Evolutionary conservation across 768 basidiomycete genomes (phyloP), one percentile per base, ranked within the genome.

Genomic region (Candolleomyces eurysporus): DNA sequence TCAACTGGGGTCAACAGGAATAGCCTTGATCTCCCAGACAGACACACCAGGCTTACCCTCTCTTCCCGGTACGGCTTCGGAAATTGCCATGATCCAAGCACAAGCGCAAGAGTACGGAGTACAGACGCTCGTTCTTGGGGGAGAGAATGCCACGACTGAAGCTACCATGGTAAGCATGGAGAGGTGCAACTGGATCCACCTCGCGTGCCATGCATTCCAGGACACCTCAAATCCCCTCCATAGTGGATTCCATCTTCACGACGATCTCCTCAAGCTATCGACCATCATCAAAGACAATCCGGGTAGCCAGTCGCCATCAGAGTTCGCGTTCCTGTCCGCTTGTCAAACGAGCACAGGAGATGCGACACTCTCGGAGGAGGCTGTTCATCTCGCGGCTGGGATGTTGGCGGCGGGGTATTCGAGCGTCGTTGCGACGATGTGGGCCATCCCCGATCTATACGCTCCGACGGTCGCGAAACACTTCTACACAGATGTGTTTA

Each of bases 301-400:
- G 16, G 32, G 32, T 32, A 32, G 32, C 32, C 32, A 22, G 42
- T 22, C 32, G 9, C 32, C 32, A 32, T 59, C 65, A 10, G 61
- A 68, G 21, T 39, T 66, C 11, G 67, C 65, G 0, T 67, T 65
- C 46, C 46, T 67, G 9, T 63, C 66, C 14, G 66, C 66, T 9
- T 68, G 65, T 32, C 62, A 68, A 48, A 68, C 67, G 13, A 59
- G 63, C 42, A 63, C 57, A 5, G 67, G 65, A 5, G 59, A 63
- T 22, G 55, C 61, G 14, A 31, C 32, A 3, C 56, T 66, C 1
- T 61, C 67, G 2, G 65, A 66, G 13, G 67, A 68, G 22, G 61
- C 65, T 5, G 61, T 66, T 19, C 67, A 68, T 45, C 52, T 68
- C 45, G 67, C 67, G 3, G 67, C 59, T 21, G 67, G 67, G 45